Percentiles rank a stretch among this genome's conserved stretches.
Conservation (phyloP, 1,139 yeast species). For the Eremothecium sinecaudum region DNA sequence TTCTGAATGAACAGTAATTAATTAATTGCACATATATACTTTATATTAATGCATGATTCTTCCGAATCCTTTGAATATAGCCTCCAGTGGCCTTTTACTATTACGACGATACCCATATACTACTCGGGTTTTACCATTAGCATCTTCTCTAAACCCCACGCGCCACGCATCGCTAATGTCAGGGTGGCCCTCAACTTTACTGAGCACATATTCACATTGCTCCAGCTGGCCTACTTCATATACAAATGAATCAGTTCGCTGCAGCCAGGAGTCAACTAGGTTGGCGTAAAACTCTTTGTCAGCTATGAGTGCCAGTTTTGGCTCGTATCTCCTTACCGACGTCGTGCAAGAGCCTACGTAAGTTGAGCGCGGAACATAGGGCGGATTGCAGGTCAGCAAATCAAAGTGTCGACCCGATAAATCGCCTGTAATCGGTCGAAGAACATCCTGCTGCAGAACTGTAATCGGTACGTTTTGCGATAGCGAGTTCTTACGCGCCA, state of each 20-base stretch:
- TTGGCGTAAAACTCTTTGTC: constrained; percentile 60
- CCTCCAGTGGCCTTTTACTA: constrained; percentile 1
- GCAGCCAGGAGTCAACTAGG: constrained; percentile 36
- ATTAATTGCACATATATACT: too few relatives aligned
- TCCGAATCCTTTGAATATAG: constrained; percentile 16
- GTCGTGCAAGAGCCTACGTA: constrained; percentile 37
- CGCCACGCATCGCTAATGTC: constrained; percentile 18
- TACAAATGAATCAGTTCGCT: constrained; percentile 29
- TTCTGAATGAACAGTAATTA: neutral
- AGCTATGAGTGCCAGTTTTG: constrained; percentile 67
- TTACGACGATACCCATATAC: constrained; percentile 26
- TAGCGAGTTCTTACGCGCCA: constrained; percentile 41
- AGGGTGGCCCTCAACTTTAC: constrained; percentile 7
- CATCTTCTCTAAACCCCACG: constrained; percentile 28
- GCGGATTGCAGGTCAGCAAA: constrained; percentile 75
- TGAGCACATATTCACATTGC: constrained; percentile 27
- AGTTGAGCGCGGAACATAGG: constrained; percentile 56
- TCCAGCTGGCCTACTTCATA: constrained; percentile 36
- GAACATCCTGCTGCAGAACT: constrained; percentile 17
- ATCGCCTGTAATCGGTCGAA: constrained; percentile 9
- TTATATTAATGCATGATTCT: constrained; percentile 6
- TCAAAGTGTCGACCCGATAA: constrained; percentile 31
- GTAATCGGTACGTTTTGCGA: constrained; percentile 9
- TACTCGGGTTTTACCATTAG: constrained; percentile 30
- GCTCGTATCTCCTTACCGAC: constrained; percentile 69